Percentiles rank a stretch among this genome's conserved stretches.
phyloP scores from a whole-genome alignment of 208 protist species.

The Leishmania amazonensis region DNA sequence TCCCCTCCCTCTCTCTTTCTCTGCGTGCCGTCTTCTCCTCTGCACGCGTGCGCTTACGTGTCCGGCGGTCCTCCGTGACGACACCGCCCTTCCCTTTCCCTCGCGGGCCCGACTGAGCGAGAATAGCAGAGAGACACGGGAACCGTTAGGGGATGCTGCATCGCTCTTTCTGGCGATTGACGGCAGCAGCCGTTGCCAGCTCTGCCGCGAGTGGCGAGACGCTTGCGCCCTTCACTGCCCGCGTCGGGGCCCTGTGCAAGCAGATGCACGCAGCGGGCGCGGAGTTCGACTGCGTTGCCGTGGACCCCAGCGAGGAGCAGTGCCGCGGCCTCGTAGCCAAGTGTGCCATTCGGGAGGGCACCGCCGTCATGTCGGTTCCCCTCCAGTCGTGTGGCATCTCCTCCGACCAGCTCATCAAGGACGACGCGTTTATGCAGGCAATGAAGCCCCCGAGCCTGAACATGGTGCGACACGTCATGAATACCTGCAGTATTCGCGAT shows the following conservation, averaged over 20 bases:
- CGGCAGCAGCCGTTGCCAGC: slow-evolving; percentile 3
- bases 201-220: slow-evolving; percentile 6
- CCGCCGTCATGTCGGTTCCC: slow-evolving; percentile 67
- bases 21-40: background rate
- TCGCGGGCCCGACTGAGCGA: too few species aligned
- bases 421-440: slow-evolving; percentile 26
- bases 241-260: slow-evolving; percentile 32
- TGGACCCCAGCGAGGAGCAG: slow-evolving; percentile 39
- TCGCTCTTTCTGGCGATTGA: slow-evolving; percentile 2
- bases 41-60: background rate
- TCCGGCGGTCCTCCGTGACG: background rate
- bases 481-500: slow-evolving; percentile 59
- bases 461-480: slow-evolving; percentile 55
- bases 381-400: slow-evolving; percentile 45
- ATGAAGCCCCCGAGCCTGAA: slow-evolving; percentile 52
- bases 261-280: slow-evolving; percentile 30
- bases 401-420: slow-evolving; percentile 41
- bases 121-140: background rate
- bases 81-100: background rate
- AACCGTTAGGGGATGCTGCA: slow-evolving; percentile 10
- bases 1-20: background rate
- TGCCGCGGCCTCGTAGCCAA: slow-evolving; percentile 59
- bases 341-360: slow-evolving; percentile 50
- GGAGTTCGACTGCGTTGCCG: slow-evolving; percentile 46
- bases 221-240: slow-evolving; percentile 17